Conservation (phyloP, 805 yeast genomes). For the Kazachstania bromeliacearum region DNA sequence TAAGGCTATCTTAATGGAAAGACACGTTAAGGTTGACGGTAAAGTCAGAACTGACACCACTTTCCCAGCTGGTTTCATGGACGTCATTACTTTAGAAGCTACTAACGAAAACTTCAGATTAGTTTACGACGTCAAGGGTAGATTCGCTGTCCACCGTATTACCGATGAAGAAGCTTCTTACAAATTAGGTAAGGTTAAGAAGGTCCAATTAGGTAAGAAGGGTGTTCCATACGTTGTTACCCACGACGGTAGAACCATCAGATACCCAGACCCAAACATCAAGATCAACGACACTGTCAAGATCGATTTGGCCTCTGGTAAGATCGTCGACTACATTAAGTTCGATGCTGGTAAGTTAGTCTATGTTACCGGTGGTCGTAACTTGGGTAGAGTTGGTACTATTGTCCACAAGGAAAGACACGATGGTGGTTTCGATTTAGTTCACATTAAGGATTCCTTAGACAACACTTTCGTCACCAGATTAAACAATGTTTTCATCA, state of each 20-base stretch:
- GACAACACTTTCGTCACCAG: slow-evolving; percentile 96
- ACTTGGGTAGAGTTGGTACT: slow-evolving; percentile 96
- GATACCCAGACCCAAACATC: slow-evolving; percentile 98
- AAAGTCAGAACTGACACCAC: slow-evolving; percentile 99
- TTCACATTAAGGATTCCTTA: slow-evolving; percentile 89
- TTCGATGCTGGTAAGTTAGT: slow-evolving; percentile 88
- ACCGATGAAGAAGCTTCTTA: slow-evolving; percentile 97
- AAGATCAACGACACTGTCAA: slow-evolving; percentile 97
- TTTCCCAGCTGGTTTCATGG: slow-evolving; percentile 99
- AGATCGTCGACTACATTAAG: slow-evolving; percentile 80
- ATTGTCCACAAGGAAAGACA: slow-evolving; percentile 94
- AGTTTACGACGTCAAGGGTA: slow-evolving; percentile 96
- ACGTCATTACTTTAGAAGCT: slow-evolving; percentile 92
- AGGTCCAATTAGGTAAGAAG: slow-evolving; percentile 96
- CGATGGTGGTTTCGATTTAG: slow-evolving; percentile 97
- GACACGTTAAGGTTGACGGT: slow-evolving; percentile 97
- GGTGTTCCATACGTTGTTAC: slow-evolving; percentile 98
- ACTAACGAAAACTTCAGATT: slow-evolving; percentile 99
- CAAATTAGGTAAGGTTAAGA: slow-evolving; percentile 97
- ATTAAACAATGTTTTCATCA: slow-evolving; percentile 83
- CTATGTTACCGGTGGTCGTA: slow-evolving; percentile 96
- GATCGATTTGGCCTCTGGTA: slow-evolving; percentile 93
- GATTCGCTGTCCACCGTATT: slow-evolving; percentile 99
- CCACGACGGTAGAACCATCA: slow-evolving; percentile 99
- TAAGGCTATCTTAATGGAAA: slow-evolving; percentile 95